A percentile compares a stretch with the other conserved stretches of the same genome.
Conservation (phyloP, 2,329 filamentous ascomycete species). For the Myriosclerotinia curreyana region DNA sequence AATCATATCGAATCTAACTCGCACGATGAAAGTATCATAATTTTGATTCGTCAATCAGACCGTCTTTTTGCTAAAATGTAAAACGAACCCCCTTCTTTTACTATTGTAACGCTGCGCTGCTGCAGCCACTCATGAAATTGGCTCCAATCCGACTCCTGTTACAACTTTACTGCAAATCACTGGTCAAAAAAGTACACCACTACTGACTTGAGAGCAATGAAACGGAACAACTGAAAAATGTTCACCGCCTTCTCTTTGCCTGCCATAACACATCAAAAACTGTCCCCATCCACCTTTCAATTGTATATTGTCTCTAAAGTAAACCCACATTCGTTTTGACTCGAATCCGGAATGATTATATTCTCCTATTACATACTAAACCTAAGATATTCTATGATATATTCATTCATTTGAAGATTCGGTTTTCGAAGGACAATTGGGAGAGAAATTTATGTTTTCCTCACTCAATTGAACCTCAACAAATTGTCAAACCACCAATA, state of each 20-base stretch:
- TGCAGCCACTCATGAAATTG: conserved; percentile 16
- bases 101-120: not conserved
- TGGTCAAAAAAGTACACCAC: conserved; percentile 5
- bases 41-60: conserved; percentile 12
- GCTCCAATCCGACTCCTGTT: conserved; percentile 9
- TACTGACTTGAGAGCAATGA: not conserved
- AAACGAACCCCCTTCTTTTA: conserved; percentile 15
- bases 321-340: conserved; percentile 22
- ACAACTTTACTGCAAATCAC: conserved; percentile 12
- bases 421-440: conserved; percentile 19
- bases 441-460: conserved; percentile 18
- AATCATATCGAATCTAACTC: conserved; percentile 2
- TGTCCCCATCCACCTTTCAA: conserved; percentile 17
- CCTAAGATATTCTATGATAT: conserved; percentile 17
- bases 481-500: conserved; percentile 11
- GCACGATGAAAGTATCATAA: conserved; percentile 12
- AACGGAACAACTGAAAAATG: conserved; percentile 1
- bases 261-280: conserved; percentile 9
- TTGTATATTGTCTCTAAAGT: conserved; percentile 6
- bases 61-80: conserved; percentile 16
- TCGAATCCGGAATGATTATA: conserved; percentile 4
- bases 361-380: conserved; percentile 13
- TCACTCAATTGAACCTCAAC: conserved; percentile 22
- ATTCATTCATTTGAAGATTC: conserved; percentile 19
- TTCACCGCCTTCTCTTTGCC: conserved; percentile 17